These are phyloP conservation scores for Yamadazyma spencermartinsiae DNA, from an alignment of 1,139 yeast species.

Conservation along the genomic window DNA sequence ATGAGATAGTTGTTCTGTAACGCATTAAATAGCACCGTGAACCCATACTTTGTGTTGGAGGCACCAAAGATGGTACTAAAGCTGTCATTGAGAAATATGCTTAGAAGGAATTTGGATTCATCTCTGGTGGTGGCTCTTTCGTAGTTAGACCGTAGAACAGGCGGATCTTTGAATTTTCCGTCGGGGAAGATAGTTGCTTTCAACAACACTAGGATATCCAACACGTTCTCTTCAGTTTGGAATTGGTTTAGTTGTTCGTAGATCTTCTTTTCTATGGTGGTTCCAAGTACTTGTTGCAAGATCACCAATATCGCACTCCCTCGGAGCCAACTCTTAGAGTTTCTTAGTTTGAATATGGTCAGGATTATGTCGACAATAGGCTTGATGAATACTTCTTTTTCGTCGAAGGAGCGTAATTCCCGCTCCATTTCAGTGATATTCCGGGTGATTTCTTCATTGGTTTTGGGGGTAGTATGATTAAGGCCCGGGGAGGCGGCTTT, in stretches of 20 bases:
- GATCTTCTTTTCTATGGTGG: conserved; percentile 78
- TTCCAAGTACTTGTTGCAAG: conserved; percentile 83
- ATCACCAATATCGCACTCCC: conserved; percentile 83
- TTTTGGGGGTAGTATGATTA: background rate
- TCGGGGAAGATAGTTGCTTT: conserved; percentile 65
- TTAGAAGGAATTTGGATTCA: conserved; percentile 61
- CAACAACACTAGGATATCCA: conserved; percentile 43
- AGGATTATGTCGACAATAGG: conserved; percentile 81
- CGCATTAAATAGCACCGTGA: conserved; percentile 59
- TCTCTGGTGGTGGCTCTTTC: conserved; percentile 56
- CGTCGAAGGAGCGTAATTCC: conserved; percentile 43
- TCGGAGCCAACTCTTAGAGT: conserved; percentile 72
- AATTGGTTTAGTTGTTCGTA: conserved; percentile 35
- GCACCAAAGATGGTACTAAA: conserved; percentile 77
- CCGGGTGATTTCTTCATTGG: conserved; percentile 22
- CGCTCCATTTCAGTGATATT: conserved; percentile 44
- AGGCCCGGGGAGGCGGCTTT: conserved; percentile 23
- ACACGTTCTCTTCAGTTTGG: conserved; percentile 49
- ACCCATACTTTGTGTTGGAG: conserved; percentile 63
- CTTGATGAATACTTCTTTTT: conserved; percentile 54
- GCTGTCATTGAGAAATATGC: conserved; percentile 59
- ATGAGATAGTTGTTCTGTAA: conserved; percentile 74
- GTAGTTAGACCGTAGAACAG: conserved; percentile 43
- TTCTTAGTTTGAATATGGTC: conserved; percentile 66
- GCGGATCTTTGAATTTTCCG: conserved; percentile 52